A percentile compares a stretch with the other conserved stretches of the same genome.
phyloP scores from a whole-genome alignment of 495 filamentous ascomycete species.

The Neurospora sp. region DNA sequence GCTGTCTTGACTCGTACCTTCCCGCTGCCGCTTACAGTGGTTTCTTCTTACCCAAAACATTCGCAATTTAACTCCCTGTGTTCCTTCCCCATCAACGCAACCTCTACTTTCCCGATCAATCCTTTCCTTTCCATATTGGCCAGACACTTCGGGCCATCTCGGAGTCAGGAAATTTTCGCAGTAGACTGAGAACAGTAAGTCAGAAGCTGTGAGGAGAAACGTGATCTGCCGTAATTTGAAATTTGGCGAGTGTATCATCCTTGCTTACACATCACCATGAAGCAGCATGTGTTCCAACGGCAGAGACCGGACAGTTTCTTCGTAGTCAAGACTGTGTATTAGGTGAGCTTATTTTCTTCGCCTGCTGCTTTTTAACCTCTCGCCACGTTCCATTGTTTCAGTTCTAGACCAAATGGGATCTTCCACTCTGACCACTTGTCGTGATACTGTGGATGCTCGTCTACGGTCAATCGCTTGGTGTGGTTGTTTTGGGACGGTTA shows the following conservation, averaged over 20 bases:
- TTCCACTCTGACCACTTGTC: not conserved
- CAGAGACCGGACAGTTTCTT: not conserved
- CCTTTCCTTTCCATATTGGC: not conserved
- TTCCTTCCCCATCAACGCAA: not conserved
- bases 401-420: not conserved
- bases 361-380: not conserved
- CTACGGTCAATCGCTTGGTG: not conserved
- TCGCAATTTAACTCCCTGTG: not conserved
- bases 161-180: not conserved
- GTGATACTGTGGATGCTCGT: not conserved
- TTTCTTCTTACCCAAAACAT: too few relatives aligned
- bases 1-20: not conserved
- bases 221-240: not conserved
- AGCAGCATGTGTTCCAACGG: not conserved
- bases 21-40: not conserved
- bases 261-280: not conserved
- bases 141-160: not conserved
- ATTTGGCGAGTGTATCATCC: not conserved
- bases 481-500: not conserved
- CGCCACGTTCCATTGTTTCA: not conserved
- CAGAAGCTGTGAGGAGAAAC: not conserved
- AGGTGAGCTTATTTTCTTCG: not conserved
- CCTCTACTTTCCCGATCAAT: not conserved
- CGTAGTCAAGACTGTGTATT: not conserved
- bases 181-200: not conserved